Conservation (phyloP, 495 filamentous ascomycete species). For the Xylaria castorea region DNA sequence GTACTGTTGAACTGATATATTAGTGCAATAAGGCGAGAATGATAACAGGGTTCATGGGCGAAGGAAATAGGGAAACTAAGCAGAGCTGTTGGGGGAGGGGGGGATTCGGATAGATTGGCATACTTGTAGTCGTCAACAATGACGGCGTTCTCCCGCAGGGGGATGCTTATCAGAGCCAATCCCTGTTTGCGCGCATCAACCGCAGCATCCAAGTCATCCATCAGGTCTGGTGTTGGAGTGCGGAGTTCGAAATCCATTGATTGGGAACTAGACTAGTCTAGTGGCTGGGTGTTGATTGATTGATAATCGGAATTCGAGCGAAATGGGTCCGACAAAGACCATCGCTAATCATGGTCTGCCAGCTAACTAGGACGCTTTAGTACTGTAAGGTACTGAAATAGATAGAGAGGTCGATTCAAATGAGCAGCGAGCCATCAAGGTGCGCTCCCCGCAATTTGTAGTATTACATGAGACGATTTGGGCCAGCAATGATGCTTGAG, state of each 20-base stretch:
- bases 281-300: neutral
- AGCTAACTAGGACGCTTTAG: too few relatives aligned
- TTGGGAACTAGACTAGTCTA: neutral
- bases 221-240: constrained; percentile 2
- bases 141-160: constrained; percentile 1
- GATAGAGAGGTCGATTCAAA: neutral
- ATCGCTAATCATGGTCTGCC: neutral
- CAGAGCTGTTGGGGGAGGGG: neutral
- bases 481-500: neutral
- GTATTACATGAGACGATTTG: neutral
- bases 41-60: neutral
- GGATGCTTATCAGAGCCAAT: constrained; percentile 14
- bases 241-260: neutral
- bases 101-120: neutral
- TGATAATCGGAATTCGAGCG: constrained; percentile 3
- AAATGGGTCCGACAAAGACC: neutral
- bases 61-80: neutral
- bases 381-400: neutral
- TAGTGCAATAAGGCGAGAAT: neutral
- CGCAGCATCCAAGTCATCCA: neutral
- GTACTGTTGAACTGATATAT: neutral
- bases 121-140: constrained; percentile 8
- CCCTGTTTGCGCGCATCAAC: constrained; percentile 12
- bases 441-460: neutral
- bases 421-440: neutral